A percentile compares a stretch with the other conserved stretches of the same genome.
Conservation (phyloP, 768 basidiomycete species). For the Amyloporia xantha region DNA sequence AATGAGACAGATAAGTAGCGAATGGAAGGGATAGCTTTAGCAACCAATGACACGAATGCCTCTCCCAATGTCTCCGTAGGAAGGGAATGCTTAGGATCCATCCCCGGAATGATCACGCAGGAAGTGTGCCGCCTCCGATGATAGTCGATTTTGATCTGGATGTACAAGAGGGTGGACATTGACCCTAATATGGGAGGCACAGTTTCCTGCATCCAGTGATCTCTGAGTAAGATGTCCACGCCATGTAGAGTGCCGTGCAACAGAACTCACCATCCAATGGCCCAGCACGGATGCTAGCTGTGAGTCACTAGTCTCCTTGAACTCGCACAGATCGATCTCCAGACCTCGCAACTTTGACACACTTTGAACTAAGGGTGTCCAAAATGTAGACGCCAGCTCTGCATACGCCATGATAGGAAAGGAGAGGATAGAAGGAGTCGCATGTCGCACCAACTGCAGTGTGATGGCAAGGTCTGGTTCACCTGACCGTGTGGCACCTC, state of each 20-base stretch:
- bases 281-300: neutral
- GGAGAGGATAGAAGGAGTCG: neutral
- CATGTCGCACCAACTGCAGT: neutral
- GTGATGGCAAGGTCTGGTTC: neutral
- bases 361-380: neutral
- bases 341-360: neutral
- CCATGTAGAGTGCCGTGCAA: too few relatives aligned
- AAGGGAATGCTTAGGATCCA: too few relatives aligned
- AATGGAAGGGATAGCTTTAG: too few relatives aligned
- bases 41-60: too few relatives aligned
- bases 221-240: neutral
- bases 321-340: neutral
- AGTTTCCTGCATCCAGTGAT: neutral
- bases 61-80: too few relatives aligned
- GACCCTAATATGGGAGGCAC: neutral
- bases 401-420: neutral
- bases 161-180: neutral
- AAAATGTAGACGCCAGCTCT: neutral
- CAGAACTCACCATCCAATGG: neutral
- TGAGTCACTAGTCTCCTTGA: neutral
- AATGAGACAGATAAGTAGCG: too few relatives aligned
- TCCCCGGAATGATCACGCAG: too few relatives aligned
- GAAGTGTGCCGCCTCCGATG: too few relatives aligned
- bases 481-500: neutral
- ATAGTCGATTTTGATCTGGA: neutral